Percentiles rank a stretch among this genome's conserved stretches.
Evolutionary conservation across 1,284 basidiomycete species (phyloP).

Genomic region (Trametes pubescens): DNA sequence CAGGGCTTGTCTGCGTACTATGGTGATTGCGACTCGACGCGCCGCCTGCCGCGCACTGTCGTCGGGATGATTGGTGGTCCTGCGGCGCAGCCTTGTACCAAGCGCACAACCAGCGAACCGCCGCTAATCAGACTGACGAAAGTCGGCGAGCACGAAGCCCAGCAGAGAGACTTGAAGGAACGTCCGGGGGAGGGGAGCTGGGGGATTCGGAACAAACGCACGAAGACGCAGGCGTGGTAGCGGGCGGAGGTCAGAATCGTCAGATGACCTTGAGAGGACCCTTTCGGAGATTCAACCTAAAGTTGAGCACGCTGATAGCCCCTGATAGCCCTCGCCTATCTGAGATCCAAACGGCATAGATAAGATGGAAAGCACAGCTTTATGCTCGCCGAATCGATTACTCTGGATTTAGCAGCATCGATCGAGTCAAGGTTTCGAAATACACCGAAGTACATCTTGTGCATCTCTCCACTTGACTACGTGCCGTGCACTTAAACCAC

Average conservation of each 20-base stretch:
- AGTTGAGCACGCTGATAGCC: too few species aligned
- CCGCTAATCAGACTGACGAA: conserved; percentile 7
- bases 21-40: conserved; percentile 13
- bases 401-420: conserved; percentile 8
- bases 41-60: neutral
- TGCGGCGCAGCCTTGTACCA: conserved; percentile 2
- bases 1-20: conserved; percentile 11
- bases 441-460: neutral
- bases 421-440: conserved; percentile 7
- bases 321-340: conserved; percentile 11
- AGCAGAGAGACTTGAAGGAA: conserved; percentile 24
- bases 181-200: neutral
- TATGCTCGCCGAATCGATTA: conserved; percentile 11
- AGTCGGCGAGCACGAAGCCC: conserved; percentile 20
- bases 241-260: conserved; percentile 22
- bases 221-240: neutral
- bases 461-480: neutral
- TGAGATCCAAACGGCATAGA: conserved; percentile 18
- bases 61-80: neutral
- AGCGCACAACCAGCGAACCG: conserved; percentile 13
- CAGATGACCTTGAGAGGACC: neutral
- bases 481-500: neutral
- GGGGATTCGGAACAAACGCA: conserved; percentile 5
- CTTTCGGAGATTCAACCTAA: conserved; percentile 23
- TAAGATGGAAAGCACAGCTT: conserved; percentile 22